Evolutionary conservation across 495 filamentous ascomycete species (phyloP), one percentile per base, ranked within the genome.

Genomic region (Talaromyces ruber): DNA sequence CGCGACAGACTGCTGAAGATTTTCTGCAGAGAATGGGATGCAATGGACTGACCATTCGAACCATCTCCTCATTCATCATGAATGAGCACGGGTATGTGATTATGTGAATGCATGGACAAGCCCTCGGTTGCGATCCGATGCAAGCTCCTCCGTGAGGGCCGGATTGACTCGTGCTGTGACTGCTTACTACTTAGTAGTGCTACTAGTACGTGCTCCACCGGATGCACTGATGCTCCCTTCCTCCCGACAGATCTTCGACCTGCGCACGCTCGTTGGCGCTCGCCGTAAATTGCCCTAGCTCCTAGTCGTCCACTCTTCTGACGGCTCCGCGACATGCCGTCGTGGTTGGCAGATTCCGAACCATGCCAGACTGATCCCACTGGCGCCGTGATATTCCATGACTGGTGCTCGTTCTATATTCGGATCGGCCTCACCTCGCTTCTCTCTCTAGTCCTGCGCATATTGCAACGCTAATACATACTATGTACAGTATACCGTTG

Each of bases 101-200:
- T n/a, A 54, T 24, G 6, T 2, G 1, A 28, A 26, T 16, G 18
- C 51, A 54, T 16, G 11, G 51, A 54, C 18, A 11, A 16, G 50
- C 21, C 7, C 28, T 60, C 59, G 59, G 59, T 37, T 51, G 43
- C 28, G 59, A 60, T 60, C 59, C 59, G 59, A 60, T 60, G 59
- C 59, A 22, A 59, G 57, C 57, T 59, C 25, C 26, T 18, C 54
- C 4, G 47, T 25, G 12, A 34, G 32, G 16, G 53, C n/a, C 22
- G 26, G 25, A 34, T 57, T 57, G 18, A 34, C 24, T 57, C 26
- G 54, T 30, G 22, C 43, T 47, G 6, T 9, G 43, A 18, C 43
- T 29, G 6, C 28, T 29, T 29, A 29, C 3, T 29, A 29, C 28
- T 6, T 39, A n/a, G n/a, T n/a, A n/a, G n/a, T n/a, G n/a, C n/a